These are phyloP conservation scores for Sphagnum fallax DNA, from an alignment of 228 moss, liverwort and hornwort species.

Conservation along the genomic window DNA sequence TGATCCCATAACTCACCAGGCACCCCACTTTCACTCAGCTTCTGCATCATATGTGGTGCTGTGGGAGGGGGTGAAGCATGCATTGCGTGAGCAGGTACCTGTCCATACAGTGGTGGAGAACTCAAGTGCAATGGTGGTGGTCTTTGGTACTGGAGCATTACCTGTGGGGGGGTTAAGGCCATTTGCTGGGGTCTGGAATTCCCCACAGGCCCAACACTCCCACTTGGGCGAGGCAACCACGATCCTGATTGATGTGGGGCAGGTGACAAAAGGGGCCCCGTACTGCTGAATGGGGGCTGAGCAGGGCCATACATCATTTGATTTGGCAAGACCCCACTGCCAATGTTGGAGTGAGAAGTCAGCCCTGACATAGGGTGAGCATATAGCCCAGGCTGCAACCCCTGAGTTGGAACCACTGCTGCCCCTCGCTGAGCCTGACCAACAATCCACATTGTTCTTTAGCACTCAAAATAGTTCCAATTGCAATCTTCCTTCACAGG, in stretches of 20 bases:
- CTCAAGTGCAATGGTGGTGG: constrained; percentile 32
- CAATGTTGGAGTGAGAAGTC: constrained; percentile 30
- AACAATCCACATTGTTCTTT: neutral
- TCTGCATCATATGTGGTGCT: neutral
- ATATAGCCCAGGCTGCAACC: constrained; percentile 47
- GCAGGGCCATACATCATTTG: constrained; percentile 51
- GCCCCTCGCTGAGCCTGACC: constrained; percentile 26
- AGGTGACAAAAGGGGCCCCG: constrained; percentile 48
- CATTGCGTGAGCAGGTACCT: neutral
- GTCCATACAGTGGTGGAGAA: neutral
- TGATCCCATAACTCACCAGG: neutral
- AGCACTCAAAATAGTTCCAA: neutral
- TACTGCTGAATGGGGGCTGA: constrained; percentile 42
- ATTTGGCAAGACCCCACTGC: constrained; percentile 47
- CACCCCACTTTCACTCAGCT: neutral
- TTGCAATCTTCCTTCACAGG: neutral
- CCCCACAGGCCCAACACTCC: constrained; percentile 36
- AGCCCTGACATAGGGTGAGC: constrained; percentile 39
- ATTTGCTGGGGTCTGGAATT: constrained; percentile 59
- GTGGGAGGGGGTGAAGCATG: neutral
- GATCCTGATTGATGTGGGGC: constrained; percentile 37
- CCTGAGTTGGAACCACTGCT: constrained; percentile 35
- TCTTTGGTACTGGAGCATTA: constrained; percentile 72
- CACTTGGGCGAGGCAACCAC: constrained; percentile 53
- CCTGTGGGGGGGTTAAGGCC: constrained; percentile 82